Evolutionary conservation across 1,139 yeast species (phyloP).

Genomic region (Hansenula lynferdii): DNA sequence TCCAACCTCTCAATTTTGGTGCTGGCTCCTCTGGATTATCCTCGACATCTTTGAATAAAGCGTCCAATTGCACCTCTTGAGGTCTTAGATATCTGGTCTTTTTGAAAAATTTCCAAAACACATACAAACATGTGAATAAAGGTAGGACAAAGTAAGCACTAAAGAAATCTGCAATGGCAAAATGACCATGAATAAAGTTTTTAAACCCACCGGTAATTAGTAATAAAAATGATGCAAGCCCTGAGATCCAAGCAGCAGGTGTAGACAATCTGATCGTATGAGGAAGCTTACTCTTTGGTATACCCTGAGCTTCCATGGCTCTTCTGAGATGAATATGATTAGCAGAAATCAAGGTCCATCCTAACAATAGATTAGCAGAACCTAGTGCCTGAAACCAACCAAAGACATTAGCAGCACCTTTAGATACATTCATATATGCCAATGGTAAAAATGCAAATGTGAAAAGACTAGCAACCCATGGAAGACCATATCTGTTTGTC

Average conservation of each 20-base stretch:
- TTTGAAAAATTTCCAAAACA: conserved; percentile 25
- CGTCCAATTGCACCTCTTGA: conserved; percentile 27
- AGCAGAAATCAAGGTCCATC: neutral
- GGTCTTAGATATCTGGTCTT: conserved; percentile 23
- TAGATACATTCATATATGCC: neutral
- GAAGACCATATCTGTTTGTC: neutral
- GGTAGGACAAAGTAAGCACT: conserved; percentile 33
- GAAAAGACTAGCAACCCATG: neutral
- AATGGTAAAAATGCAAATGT: neutral
- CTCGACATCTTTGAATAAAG: conserved; percentile 28
- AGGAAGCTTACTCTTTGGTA: neutral
- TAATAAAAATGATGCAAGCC: conserved; percentile 15
- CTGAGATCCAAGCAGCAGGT: conserved; percentile 29
- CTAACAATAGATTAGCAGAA: neutral
- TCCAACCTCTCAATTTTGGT: neutral
- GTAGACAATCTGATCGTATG: neutral
- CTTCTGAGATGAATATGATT: neutral
- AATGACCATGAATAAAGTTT: conserved; percentile 31
- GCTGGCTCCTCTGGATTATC: conserved; percentile 29
- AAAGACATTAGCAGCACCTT: neutral
- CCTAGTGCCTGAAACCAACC: neutral
- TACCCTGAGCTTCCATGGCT: neutral
- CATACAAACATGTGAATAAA: conserved; percentile 22
- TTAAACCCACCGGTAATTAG: conserved; percentile 35
- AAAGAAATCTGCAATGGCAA: conserved; percentile 29